phyloP scores from a whole-genome alignment of 495 filamentous ascomycete genomes.

The Ascodesmis nigricans region DNA sequence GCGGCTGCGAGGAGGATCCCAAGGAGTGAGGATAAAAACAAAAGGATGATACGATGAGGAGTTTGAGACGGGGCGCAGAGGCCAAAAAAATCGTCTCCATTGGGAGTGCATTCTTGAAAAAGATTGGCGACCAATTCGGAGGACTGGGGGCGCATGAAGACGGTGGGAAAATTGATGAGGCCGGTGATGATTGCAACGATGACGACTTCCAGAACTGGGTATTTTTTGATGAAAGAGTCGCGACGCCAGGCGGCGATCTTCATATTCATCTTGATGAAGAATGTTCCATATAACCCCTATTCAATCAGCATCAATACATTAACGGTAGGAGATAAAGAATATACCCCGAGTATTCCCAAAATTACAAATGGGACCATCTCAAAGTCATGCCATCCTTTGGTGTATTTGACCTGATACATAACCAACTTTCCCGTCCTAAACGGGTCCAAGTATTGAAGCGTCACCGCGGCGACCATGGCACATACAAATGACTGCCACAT shows the following conservation, averaged over 20 bases:
- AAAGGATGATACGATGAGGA: conserved; percentile 50
- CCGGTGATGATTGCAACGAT: conserved; percentile 57
- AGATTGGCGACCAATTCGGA: conserved; percentile 81
- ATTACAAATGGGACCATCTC: conserved; percentile 76
- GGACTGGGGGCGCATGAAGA: conserved; percentile 80
- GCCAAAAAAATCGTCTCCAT: conserved; percentile 60
- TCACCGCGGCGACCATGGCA: conserved; percentile 90
- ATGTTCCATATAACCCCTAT: conserved; percentile 64
- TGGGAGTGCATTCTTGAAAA: conserved; percentile 68
- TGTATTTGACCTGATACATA: conserved; percentile 90
- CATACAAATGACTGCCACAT: conserved; percentile 99
- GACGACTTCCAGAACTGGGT: conserved; percentile 55
- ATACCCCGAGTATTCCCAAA: conserved; percentile 57
- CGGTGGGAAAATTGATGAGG: conserved; percentile 79
- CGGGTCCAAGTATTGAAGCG: conserved; percentile 76
- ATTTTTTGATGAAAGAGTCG: conserved; percentile 32
- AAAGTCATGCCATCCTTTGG: conserved; percentile 78
- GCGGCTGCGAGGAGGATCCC: conserved; percentile 70
- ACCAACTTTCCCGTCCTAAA: conserved; percentile 93
- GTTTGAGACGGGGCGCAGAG: conserved; percentile 50
- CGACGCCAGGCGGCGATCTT: conserved; percentile 63
- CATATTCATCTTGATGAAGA: conserved; percentile 93
- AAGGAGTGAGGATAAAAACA: conserved; percentile 56
- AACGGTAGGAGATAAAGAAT: conserved; percentile 2
- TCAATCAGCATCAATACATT: conserved; percentile 1